Evolutionary conservation across 371 early-diverging fungal genomes (phyloP), one percentile per base, ranked within the genome.

Genomic region (Mucor ambiguus): DNA sequence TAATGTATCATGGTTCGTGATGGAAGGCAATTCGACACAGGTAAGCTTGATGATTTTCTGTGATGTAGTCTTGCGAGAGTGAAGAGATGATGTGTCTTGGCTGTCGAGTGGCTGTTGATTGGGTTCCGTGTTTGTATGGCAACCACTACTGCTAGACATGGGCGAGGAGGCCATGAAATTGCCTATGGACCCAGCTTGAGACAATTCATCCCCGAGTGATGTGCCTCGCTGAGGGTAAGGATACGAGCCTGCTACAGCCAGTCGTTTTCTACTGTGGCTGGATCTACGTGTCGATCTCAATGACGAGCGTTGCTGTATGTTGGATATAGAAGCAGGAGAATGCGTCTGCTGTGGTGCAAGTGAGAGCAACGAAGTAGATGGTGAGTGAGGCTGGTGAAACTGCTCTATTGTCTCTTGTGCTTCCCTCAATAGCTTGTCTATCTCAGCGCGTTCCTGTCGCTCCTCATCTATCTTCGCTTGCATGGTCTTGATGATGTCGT

Each of bases 361-460:
- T 12, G 37, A 35, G 37, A 35, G 12, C 37, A 35, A 3, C 41
- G 41, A 41, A 16, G 26, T 16, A 5, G 52, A 3, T 26, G 52
- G 16, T 11, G 11, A 28, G 14, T 28, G 12, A 14, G 26, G 26
- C 3, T 28, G 24, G 4, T 16, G 26, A 4, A 52, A 28, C 12
- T 28, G 49, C 35, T 68, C 64, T 16, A 63, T 63, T 1, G 59
- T 63, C 52, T 68, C 68, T 26, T 63, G 68, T 0, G 68, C 68
- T n/a, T 68, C 68, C 30, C 59, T 48, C 22, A 63, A 18, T 32
- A 68, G 26, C 4, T 49, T 30, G 24, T 68, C 55, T 5, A 59
- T 32, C 20, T 68, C 59, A 14, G 6, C n/a, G 11, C 54, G 58
- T 12, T 68, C 59, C 1, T 41, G 12, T 14, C 28, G 41, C 52